Evolutionary conservation across 208 protist species (phyloP), one percentile per base, ranked within the genome.

Genomic region (Phytomonas serpens): DNA sequence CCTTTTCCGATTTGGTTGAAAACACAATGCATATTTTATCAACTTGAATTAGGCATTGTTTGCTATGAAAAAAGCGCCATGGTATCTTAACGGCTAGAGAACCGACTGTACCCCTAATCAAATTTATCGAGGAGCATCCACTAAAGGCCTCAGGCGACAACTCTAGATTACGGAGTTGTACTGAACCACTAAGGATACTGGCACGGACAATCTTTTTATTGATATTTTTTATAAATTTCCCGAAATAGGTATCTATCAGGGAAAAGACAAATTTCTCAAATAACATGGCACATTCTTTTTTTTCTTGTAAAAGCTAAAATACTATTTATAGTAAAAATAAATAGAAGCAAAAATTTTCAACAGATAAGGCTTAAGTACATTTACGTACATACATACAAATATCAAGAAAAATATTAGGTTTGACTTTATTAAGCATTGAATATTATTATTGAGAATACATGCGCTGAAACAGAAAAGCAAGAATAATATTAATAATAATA

Each of bases 131-230:
- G 13, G 80, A 61, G 52, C 69, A 84, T 19, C 67, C 81, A 10
- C 70, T 65, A 10, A 87, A 67, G 3, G 84, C 29, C n/a, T 79
- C 69, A 5, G 79, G 71, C 16, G 71, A 75, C 27, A 91, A 67
- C 68, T 90, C 85, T 23, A 93, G 69, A 67, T 88, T 82, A 70
- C 67, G 77, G 11, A 93, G 79, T 57, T 93, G 83, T 64, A 93
- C 73, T 11, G 75, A 84, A 4, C 85, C 83, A 66, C 71, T 77
- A 16, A 90, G 76, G 27, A 90, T 64, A 69, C 80, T 93, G 34
- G 89, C 70, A 69, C 82, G 84, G 14, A 93, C 66, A 16, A 81
- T 76, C 30, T 89, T 69, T 42, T 73, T 80, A 69, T 87, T 79
- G 33, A 90, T 61, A 16, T 82, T 76, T 71, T 90, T 89, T 7